These are phyloP conservation scores for Aspergillus pseudoglaucus DNA, from an alignment of 2,329 filamentous ascomycete species.

Conservation along the genomic window DNA sequence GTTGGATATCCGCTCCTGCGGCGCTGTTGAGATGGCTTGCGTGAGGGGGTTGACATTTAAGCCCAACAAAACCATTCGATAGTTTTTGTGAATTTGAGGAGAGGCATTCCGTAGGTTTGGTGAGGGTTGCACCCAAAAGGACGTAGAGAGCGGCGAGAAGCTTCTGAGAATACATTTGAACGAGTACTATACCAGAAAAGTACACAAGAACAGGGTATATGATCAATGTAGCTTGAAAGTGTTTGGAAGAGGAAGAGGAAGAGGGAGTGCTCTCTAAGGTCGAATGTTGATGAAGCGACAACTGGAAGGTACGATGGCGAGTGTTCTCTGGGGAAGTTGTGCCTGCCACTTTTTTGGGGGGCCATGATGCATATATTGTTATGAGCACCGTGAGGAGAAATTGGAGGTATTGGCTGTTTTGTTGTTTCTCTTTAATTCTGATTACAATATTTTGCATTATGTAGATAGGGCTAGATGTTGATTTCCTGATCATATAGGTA, in stretches of 20 bases:
- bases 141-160: constrained; percentile 1
- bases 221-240: not conserved
- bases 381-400: too few species aligned
- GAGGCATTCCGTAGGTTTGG: not conserved
- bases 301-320: too few species aligned
- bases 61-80: not conserved
- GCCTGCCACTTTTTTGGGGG: too few species aligned
- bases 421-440: too few species aligned
- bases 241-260: not conserved
- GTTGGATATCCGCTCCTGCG: not conserved
- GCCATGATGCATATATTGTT: too few species aligned
- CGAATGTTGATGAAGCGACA: too few species aligned
- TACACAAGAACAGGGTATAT: not conserved
- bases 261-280: not conserved
- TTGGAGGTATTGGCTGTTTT: too few species aligned
- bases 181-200: not conserved
- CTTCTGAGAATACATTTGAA: constrained; percentile 3
- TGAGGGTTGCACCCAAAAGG: not conserved
- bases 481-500: too few species aligned
- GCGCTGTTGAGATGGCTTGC: not conserved
- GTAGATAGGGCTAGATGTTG: too few species aligned
- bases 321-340: too few species aligned
- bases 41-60: not conserved
- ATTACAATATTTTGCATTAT: too few species aligned
- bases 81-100: not conserved